A percentile compares a stretch with the other conserved stretches of the same genome.
phyloP scores from a whole-genome alignment of 2,329 filamentous ascomycete genomes.

The Ascochyta fabae region DNA sequence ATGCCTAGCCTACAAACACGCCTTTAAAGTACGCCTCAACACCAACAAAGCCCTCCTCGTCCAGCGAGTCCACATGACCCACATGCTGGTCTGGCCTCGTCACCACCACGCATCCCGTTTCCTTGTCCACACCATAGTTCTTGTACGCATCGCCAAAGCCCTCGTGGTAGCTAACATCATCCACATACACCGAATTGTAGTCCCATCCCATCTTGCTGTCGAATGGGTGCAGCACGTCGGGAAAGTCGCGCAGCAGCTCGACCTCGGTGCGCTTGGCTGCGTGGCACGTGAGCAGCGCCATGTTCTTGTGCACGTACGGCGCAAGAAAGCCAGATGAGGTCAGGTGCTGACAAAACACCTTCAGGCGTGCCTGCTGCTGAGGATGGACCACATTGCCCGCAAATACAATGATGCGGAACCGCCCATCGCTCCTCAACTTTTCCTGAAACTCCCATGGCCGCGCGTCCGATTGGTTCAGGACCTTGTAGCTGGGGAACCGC shows the following conservation, averaged over 20 bases:
- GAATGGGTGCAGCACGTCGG: conserved; percentile 53
- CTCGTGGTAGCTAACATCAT: conserved; percentile 54
- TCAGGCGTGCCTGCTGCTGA: conserved; percentile 54
- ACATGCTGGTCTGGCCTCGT: conserved; percentile 74
- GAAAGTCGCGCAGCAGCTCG: conserved; percentile 51
- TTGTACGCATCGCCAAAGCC: conserved; percentile 58
- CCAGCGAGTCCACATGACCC: conserved; percentile 51
- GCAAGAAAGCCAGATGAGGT: conserved; percentile 51
- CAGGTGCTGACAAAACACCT: conserved; percentile 57
- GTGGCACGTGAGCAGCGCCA: conserved; percentile 69
- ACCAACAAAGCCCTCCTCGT: conserved; percentile 37
- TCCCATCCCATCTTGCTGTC: conserved; percentile 50
- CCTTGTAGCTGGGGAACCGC: conserved; percentile 65
- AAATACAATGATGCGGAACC: conserved; percentile 67
- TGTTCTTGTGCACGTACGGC: conserved; percentile 55
- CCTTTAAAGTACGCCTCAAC: conserved; percentile 44
- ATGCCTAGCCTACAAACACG: conserved; percentile 25
- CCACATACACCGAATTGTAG: conserved; percentile 55
- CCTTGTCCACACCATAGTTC: conserved; percentile 63
- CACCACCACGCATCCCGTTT: conserved; percentile 64
- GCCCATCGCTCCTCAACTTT: conserved; percentile 62
- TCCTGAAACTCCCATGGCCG: conserved; percentile 67
- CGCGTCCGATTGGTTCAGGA: conserved; percentile 64
- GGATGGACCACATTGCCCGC: conserved; percentile 61
- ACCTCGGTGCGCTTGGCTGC: conserved; percentile 57